phyloP scores from a whole-genome alignment of 305 asterid genomes.

The Rubia balearica region DNA sequence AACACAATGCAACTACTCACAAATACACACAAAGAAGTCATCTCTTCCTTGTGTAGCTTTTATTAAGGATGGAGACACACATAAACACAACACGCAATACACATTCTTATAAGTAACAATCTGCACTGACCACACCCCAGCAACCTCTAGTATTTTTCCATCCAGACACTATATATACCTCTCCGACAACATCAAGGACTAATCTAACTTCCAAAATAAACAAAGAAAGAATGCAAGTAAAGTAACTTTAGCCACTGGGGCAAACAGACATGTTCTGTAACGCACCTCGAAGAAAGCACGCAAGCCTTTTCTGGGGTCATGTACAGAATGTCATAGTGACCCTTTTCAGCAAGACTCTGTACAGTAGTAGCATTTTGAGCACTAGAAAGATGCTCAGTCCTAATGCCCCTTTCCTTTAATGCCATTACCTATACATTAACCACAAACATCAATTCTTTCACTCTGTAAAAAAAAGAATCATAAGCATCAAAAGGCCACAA shows the following conservation, averaged over 20 bases:
- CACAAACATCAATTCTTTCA: neutral
- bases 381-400: conserved; percentile 79
- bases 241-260: neutral
- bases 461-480: neutral
- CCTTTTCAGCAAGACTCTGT: conserved; percentile 57
- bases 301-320: conserved; percentile 91
- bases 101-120: neutral
- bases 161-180: neutral
- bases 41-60: neutral
- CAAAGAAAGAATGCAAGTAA: neutral
- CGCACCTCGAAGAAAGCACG: conserved; percentile 51
- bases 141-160: neutral
- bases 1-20: neutral
- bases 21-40: neutral
- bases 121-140: neutral
- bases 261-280: neutral
- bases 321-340: conserved; percentile 57
- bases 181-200: neutral
- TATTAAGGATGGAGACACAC: neutral
- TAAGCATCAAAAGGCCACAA: conserved; percentile 6
- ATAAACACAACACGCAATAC: neutral
- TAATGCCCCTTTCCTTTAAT: conserved; percentile 75
- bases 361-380: conserved; percentile 63
- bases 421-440: conserved; percentile 67
- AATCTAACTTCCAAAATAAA: neutral